A percentile compares a stretch with the other conserved stretches of the same genome.
These are phyloP conservation scores for Posidonia oceanica DNA, from an alignment of 116 monocot genomes.

Conservation along the genomic window DNA sequence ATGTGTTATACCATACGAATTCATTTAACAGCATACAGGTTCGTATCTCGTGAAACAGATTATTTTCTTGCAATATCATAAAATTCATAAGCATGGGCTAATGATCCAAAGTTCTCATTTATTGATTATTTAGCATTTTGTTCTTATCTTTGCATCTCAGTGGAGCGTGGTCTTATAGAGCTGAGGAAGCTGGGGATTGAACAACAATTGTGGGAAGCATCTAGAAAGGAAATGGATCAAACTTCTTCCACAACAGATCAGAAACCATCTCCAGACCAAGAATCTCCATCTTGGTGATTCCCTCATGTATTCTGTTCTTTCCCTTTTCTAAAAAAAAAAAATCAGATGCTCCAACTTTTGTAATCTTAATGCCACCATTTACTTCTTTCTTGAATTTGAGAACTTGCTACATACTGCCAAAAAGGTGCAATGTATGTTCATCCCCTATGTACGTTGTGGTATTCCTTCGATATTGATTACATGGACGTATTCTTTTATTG, in stretches of 20 bases:
- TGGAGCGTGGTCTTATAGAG: constrained; percentile 39
- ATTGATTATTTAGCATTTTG: not conserved
- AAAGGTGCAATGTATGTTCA: too few relatives aligned
- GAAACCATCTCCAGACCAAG: not conserved
- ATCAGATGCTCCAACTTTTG: not conserved
- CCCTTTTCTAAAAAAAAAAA: not conserved
- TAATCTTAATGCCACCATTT: too few relatives aligned
- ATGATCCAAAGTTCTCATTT: not conserved
- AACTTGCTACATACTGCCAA: too few relatives aligned
- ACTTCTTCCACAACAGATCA: not conserved
- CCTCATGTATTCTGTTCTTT: not conserved
- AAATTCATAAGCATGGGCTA: not conserved
- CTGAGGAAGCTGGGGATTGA: constrained; percentile 47
- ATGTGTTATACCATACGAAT: too few relatives aligned
- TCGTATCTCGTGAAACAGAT: not conserved
- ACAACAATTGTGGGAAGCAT: constrained; percentile 49
- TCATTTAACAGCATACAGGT: not conserved
- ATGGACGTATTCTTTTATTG: too few relatives aligned
- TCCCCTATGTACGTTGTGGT: too few relatives aligned
- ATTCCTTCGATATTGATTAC: too few relatives aligned
- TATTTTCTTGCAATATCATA: not conserved
- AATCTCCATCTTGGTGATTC: not conserved
- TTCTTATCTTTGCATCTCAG: constrained; percentile 13
- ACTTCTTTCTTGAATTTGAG: too few relatives aligned
- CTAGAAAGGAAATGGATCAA: constrained; percentile 32